Evolutionary conservation across 1,284 basidiomycete genomes (phyloP), one percentile per base, ranked within the genome.

Genomic region (Irpex sp.): DNA sequence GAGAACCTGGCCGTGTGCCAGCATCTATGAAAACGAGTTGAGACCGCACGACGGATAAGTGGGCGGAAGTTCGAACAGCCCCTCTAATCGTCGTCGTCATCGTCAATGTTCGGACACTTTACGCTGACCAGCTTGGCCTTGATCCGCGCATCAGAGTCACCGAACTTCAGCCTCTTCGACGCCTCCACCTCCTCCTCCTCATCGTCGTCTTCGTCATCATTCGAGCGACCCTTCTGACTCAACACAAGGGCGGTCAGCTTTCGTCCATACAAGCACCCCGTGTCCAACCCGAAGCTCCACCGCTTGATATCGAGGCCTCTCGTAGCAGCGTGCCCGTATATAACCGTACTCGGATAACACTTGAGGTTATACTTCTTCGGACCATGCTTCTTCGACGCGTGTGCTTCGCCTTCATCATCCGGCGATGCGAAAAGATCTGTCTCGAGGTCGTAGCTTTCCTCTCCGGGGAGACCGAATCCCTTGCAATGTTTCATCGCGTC

Each of bases 321-420:
- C 2, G 81, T 77, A 3, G 93, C 93, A 5, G 90, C 82, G 70
- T 95, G 94, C 0, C 93, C 94, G 71, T 94, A 95, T 6, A 95
- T 76, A n/a, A 93, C 85, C 31, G 84, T 90, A 0, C 87, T 81
- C 3, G 93, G 91, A 67, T 85, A 83, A 70, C 93, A 95, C 3
- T 83, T 83, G 6, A 89, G 70, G 31, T 71, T 70, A 55, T 17
- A 67, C 65, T 51, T 65, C 65, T 43, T 35, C 43, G 43, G 43
- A 13, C 43, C n/a, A 57, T 58, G 66, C 54, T 62, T 68, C 57
- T 46, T 64, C 58, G 17, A 54, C 54, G 11, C 59, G 37, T 58
- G 61, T 4, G 37, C 53, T 50, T 60, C 37, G 43, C 36, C 53
- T 50, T 60, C 37, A 6, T 15, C 3, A 46, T 15, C 43, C n/a